These are phyloP conservation scores for Diutina scorzettiae DNA, from an alignment of 1,139 yeast genomes.

Conservation along the genomic window DNA sequence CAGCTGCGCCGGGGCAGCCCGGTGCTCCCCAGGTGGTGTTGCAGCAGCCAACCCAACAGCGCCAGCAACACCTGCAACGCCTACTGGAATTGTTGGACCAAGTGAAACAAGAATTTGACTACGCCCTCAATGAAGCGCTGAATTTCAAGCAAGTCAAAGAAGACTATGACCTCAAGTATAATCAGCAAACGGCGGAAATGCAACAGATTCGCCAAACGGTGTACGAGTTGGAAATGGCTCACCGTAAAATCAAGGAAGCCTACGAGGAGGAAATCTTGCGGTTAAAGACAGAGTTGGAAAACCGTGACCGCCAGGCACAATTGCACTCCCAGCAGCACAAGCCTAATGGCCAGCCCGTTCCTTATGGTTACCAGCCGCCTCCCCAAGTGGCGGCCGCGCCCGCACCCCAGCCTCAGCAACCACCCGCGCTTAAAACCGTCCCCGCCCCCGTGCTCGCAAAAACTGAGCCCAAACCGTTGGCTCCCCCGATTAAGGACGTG, in stretches of 20 bases:
- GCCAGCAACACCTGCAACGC: slow-evolving; percentile 41
- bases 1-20: background rate
- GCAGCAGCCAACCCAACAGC: slow-evolving; percentile 17
- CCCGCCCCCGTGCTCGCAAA: slow-evolving; percentile 10
- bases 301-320: slow-evolving; percentile 49
- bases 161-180: slow-evolving; percentile 82
- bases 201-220: slow-evolving; percentile 91
- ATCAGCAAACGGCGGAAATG: slow-evolving; percentile 89
- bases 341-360: slow-evolving; percentile 9
- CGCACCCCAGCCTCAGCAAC: slow-evolving; percentile 11
- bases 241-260: slow-evolving; percentile 88
- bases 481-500: slow-evolving; percentile 10
- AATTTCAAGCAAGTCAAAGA: slow-evolving; percentile 85
- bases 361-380: slow-evolving; percentile 9
- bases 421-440: slow-evolving; percentile 9
- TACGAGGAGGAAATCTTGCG: slow-evolving; percentile 88
- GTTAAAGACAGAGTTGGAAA: slow-evolving; percentile 76
- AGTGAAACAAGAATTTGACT: slow-evolving; percentile 83
- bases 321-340: slow-evolving; percentile 8
- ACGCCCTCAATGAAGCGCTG: slow-evolving; percentile 77
- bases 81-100: slow-evolving; percentile 78
- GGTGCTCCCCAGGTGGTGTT: slow-evolving; percentile 6
- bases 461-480: slow-evolving; percentile 10
- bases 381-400: slow-evolving; percentile 5
- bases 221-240: slow-evolving; percentile 87